A percentile compares a stretch with the other conserved stretches of the same genome.
These are phyloP conservation scores for Atalantia buxifolia DNA, from an alignment of 345 rosid genomes.

Conservation along the genomic window DNA sequence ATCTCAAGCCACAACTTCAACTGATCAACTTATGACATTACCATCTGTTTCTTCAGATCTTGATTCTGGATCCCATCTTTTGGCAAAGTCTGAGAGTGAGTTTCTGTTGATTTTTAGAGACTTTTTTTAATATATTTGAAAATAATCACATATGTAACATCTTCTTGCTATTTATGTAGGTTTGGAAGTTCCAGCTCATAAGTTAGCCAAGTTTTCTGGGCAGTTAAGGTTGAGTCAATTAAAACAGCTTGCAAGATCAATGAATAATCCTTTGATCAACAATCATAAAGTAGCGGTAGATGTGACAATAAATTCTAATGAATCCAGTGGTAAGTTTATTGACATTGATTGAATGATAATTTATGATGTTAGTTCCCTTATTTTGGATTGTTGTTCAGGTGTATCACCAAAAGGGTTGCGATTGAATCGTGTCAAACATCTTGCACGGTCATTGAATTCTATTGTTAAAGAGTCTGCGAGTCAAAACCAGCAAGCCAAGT, in stretches of 20 bases:
- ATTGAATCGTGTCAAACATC: slow-evolving; percentile 59
- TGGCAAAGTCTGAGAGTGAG: slow-evolving; percentile 44
- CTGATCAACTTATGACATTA: slow-evolving; percentile 15
- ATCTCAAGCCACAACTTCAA: slow-evolving; percentile 12
- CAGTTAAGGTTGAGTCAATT: slow-evolving; percentile 62
- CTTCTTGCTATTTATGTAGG: slow-evolving; percentile 32
- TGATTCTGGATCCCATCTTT: slow-evolving; percentile 18
- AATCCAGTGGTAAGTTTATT: slow-evolving; percentile 48
- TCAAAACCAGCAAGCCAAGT: slow-evolving; percentile 24
- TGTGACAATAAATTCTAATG: slow-evolving; percentile 24
- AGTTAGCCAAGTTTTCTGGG: slow-evolving; percentile 42
- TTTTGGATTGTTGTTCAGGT: slow-evolving; percentile 38
- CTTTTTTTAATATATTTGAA: not conserved
- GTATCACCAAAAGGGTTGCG: slow-evolving; percentile 53
- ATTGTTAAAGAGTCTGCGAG: slow-evolving; percentile 21
- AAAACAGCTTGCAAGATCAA: slow-evolving; percentile 74
- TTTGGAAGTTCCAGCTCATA: slow-evolving; percentile 52
- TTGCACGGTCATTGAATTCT: slow-evolving; percentile 53
- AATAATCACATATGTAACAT: not conserved
- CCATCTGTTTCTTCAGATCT: slow-evolving; percentile 14
- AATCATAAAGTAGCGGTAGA: slow-evolving; percentile 27
- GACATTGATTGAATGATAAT: not conserved
- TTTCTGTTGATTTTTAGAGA: not conserved
- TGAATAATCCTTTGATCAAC: slow-evolving; percentile 32
- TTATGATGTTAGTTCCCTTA: not conserved